Evolutionary conservation across 768 basidiomycete genomes (phyloP), one percentile per base, ranked within the genome.

Genomic region (Rhizopogon rudus): DNA sequence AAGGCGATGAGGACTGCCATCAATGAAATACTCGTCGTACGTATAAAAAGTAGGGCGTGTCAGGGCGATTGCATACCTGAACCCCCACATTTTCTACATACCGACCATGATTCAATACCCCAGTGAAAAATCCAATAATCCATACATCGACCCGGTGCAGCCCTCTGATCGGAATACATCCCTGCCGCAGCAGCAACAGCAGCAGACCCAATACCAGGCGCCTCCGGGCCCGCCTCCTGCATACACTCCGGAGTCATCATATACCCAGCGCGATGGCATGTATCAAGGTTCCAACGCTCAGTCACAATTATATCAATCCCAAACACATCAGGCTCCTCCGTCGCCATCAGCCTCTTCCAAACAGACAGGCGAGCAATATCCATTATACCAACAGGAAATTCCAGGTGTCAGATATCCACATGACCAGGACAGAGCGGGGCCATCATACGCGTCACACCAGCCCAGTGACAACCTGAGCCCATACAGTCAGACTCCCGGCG

Each of bases 61-160:
- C 20, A 7, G 5, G 33, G 5, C 13, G 13, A 35, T 22, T 22
- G 33, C 33, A 31, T 5, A 12, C 17, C 12, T 17, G 29, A 33
- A 33, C 1, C 44, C 41, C 29, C 17, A 29, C 51, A 52, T 29
- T 12, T 31, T 52, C 28, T 29, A 5, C 51, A 42, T 13, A 45
- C 41, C 20, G 17, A 48, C 28, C 40, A 60, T 69, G 69, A 42
- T 49, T 41, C 62, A 59, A 41, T 61, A 57, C 51, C 65, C 67
- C 39, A 44, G 52, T 58, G 68, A 68, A 40, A 70, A 71, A 13
- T 52, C 59, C 7, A 57, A 60, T 22, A 60, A 56, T 13, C 37
- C 61, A n/a, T 62, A 51, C 22, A 31, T 58, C 5, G 31, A 52
- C 45, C 65, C 61, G 61, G 6, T 61, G 0, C 7, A 41, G 40